Percentiles rank a stretch among this genome's conserved stretches.
These are phyloP conservation scores for Colletotrichum tamarilloi DNA, from an alignment of 2,329 filamentous ascomycete species.

Conservation along the genomic window DNA sequence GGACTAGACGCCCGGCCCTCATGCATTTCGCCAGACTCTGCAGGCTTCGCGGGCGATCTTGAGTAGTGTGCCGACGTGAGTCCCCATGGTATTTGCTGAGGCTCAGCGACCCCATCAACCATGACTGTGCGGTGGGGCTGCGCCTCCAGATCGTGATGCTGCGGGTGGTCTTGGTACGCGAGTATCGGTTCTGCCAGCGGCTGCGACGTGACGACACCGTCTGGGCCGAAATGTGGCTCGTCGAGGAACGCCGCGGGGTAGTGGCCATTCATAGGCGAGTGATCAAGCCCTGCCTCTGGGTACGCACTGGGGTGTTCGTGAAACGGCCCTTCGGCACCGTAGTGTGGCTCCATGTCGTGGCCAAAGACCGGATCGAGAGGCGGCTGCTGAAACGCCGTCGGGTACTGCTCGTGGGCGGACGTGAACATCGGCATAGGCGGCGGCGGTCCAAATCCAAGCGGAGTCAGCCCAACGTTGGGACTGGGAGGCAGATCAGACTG, in stretches of 20 bases:
- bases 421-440: conserved; percentile 21
- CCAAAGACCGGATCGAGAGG: conserved; percentile 12
- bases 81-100: conserved; percentile 31
- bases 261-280: not conserved
- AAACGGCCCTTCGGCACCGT: conserved; percentile 1
- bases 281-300: conserved; percentile 24
- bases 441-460: conserved; percentile 12
- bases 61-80: conserved; percentile 18
- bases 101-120: conserved; percentile 28
- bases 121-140: conserved; percentile 12
- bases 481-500: conserved; percentile 16
- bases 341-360: conserved; percentile 19
- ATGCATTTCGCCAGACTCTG: not conserved
- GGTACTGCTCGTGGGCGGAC: conserved; percentile 16
- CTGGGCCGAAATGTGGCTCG: conserved; percentile 11
- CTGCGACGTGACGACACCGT: not conserved
- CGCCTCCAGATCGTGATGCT: not conserved
- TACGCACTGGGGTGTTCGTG: conserved; percentile 19
- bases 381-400: conserved; percentile 23
- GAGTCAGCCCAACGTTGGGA: not conserved
- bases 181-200: conserved; percentile 1
- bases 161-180: not conserved
- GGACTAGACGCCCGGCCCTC: not conserved
- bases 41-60: not conserved
- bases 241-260: conserved; percentile 28